Base-by-base conservation (phyloP, 805 yeast genomes). In the Blastobotrys peoriensis region DNA sequence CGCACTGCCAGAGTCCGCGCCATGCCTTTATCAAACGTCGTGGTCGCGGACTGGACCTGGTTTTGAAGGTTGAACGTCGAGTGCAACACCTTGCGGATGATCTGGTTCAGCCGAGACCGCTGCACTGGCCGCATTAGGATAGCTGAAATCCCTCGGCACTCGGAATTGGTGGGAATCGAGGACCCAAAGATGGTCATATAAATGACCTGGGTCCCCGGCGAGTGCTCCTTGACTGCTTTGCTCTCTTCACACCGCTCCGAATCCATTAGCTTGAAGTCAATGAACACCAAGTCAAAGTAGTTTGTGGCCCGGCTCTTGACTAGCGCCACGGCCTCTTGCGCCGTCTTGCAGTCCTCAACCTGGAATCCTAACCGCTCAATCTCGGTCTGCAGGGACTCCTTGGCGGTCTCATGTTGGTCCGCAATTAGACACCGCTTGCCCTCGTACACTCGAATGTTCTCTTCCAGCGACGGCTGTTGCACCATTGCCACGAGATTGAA, bases 401-500 rank as follows among this genome's bases (percentile, higher is more conserved):
- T 57, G 18, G 66, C 61, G 38, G 67, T 54, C n/a, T 52, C 48
- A 27, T 63, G 62, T 8, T 51, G 37, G 40, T 68, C 68, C 3
- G 66, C 59, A 36, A 73, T 59, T 33, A 67, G 49, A 0, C 62
- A 67, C 10, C 54, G 52, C 38, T 60, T 52, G 5, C 47, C 43
- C 18, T 33, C 44, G 41, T 43, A 52, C 33, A 34, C 36, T 37
- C 46, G 40, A 38, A 36, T 50, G 36, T 38, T 51, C 3, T 53
- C 45, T 34, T 55, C 58, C 3, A 63, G 57, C 16, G 33, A 13
- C 9, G 54, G 57, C 38, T 52, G 43, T 25, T 46, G 50, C 5
- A 58, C 51, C 34, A 58, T 59, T 4, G 66, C 71, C 17, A 54
- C 63, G 43, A 68, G 60, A 30, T 54, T 60, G 45, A 75, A 72